Evolutionary conservation across 306 rosid species (phyloP), one percentile per base, ranked within the genome.

Genomic region (Dalbergia cultrata): DNA sequence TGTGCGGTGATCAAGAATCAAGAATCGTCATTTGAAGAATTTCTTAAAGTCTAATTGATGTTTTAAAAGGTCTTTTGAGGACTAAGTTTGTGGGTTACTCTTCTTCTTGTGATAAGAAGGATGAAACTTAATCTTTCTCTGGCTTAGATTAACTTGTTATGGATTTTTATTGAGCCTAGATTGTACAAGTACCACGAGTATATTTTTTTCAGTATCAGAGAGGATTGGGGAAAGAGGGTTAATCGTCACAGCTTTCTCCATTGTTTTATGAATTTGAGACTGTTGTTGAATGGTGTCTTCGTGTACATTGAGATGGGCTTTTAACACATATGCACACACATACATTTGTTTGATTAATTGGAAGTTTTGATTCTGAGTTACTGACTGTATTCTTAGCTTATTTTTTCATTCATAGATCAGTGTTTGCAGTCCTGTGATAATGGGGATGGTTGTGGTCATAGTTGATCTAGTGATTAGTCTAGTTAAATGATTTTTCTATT

Each of bases 351-450:
- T 52, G 39, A 49, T 65, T 44, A 37, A 44, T 49, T 49, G 7
- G n/a, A 22, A 54, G 61, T 39, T 16, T 47, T 54, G n/a, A 4
- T 19, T 56, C 6, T 49, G 13, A 44, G 44, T 17, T n/a, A 22
- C 5, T 52, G 22, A 19, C 49, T 19, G 3, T 18, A 68, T 45
- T 44, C 43, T 5, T 26, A n/a, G 16, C 14, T 26, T 47, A 6
- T 17, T 31, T 5, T 43, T 67, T 39, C 21, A 41, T 17, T 18
- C 44, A 53, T 21, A 65, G 74, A 37, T n/a, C 41, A 65, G 10
- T 53, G 74, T 14, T 35, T 74, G 59, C 68, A 19, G 53, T 73
- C 19, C 44, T 65, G 22, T 79, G 62, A 26, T 47, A 8, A 12
- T 34, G 34, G 13, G 68, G 61, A 31, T 65, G 37, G 33, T 2